Base-by-base conservation (phyloP, 2,329 filamentous ascomycete species). In the Penicillium sp. region DNA sequence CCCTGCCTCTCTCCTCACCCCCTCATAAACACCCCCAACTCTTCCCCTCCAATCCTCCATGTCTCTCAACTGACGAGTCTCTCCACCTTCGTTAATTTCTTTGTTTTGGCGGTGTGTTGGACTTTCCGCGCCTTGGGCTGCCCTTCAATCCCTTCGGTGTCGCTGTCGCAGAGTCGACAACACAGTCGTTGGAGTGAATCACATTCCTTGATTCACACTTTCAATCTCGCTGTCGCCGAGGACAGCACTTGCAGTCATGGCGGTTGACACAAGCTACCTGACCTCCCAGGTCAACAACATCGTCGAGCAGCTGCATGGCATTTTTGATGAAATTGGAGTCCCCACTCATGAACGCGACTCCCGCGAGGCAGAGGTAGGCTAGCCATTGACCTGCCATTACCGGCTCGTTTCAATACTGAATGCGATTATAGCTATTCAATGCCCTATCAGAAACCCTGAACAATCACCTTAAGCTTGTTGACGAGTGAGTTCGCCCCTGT, bases 261-360 rank as follows among this genome's bases (percentile, higher is more conserved):
- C 74, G 55, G 96, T 97, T 88, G 93, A 97, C 79, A 92, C 93
- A 59, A 91, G 90, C 75, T 96, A 96, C 77, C 83, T 98, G 73
- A 90, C 92, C 69, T 92, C 96, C 76, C 95, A 98, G 85, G 91
- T 99, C 79, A 95, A 92, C 67, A 92, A 86, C 70, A 97, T 96
- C 73, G 92, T 98, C 74, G 87, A 87, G 76, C 92, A 97, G 78
- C 85, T 99, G 61, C 94, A 98, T 78, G 90, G 90, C 65, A 85
- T 98, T 58, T 99, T 97, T 72, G 95, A 99, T 76, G 94, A 99
- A 74, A 99, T 99, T 71, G 95, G 95, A 59, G 90, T 99, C n/a
- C 87, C 94, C 31, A 87, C 82, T 71, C 92, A 96, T 87, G 95
- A 98, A 77, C 90, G 95, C 71, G 92, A 98, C 73, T 84, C 86